Conservation (phyloP, 2,329 filamentous ascomycete genomes). For the Amesomyces nigricolor region DNA sequence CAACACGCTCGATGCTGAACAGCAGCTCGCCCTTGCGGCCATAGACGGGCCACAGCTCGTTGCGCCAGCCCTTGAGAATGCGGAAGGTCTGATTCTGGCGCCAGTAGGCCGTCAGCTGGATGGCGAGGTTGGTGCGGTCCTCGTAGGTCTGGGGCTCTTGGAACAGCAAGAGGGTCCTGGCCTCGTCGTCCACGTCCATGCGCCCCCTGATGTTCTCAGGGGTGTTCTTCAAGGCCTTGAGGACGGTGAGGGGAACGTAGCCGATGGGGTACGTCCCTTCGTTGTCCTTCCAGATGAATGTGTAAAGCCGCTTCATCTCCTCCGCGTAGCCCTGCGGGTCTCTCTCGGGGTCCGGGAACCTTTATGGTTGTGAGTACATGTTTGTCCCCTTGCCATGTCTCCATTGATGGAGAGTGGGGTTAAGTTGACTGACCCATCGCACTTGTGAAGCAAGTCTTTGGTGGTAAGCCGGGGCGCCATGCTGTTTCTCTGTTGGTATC, state of each 20-base stretch:
- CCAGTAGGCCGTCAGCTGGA: constrained; percentile 59
- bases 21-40: constrained; percentile 56
- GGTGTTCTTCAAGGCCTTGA: constrained; percentile 43
- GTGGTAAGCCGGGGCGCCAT: constrained; percentile 32
- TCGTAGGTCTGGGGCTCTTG: constrained; percentile 48
- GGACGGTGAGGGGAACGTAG: constrained; percentile 49
- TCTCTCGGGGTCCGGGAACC: constrained; percentile 70
- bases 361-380: constrained; percentile 32
- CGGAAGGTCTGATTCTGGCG: constrained; percentile 65
- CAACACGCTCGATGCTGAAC: constrained; percentile 72
- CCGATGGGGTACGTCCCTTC: constrained; percentile 61
- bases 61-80: constrained; percentile 71
- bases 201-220: constrained; percentile 49
- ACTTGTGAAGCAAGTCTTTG: constrained; percentile 49
- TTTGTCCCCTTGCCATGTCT: neutral
- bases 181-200: constrained; percentile 54
- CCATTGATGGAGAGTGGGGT: neutral
- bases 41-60: constrained; percentile 77
- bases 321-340: constrained; percentile 51
- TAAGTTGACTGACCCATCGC: constrained; percentile 45
- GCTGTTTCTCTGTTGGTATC: neutral
- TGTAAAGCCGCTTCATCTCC: constrained; percentile 56
- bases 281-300: constrained; percentile 57
- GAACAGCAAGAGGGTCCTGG: constrained; percentile 60
- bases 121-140: constrained; percentile 54